phyloP scores from a whole-genome alignment of 805 yeast species.

The Yarrowia sp. region DNA sequence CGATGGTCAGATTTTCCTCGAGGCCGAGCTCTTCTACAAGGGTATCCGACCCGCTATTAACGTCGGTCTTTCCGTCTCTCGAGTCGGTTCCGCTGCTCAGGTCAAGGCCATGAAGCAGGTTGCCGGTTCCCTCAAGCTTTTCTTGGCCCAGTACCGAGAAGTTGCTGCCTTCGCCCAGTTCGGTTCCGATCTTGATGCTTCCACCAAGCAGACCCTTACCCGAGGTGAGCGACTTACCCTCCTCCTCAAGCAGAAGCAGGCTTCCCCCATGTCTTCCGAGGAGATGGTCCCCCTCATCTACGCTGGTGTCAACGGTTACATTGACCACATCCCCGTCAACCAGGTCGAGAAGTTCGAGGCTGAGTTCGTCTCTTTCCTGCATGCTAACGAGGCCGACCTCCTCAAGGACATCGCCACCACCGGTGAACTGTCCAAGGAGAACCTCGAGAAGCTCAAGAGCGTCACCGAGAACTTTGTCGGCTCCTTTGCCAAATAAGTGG shows the following conservation, averaged over 20 bases:
- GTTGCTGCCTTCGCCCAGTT: conserved; percentile 99
- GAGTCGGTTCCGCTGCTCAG: conserved; percentile 99
- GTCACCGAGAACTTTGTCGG: conserved; percentile 92
- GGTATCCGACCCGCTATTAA: conserved; percentile 99
- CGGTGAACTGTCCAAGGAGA: conserved; percentile 89
- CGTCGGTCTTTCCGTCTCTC: conserved; percentile 99
- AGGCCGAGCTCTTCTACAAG: conserved; percentile 99
- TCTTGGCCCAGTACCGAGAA: conserved; percentile 99
- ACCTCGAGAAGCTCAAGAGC: conserved; percentile 79
- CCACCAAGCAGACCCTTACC: conserved; percentile 96
- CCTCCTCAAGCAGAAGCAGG: conserved; percentile 96
- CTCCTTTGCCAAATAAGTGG: conserved; percentile 57
- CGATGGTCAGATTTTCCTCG: conserved; percentile 97
- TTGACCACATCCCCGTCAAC: conserved; percentile 79
- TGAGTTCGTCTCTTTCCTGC: conserved; percentile 86
- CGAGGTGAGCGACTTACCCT: conserved; percentile 99
- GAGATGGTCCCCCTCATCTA: conserved; percentile 97
- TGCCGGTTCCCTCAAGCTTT: conserved; percentile 99
- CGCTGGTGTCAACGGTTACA: conserved; percentile 99
- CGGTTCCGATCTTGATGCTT: conserved; percentile 99
- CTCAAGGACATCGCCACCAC: conserved; percentile 76
- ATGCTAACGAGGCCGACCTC: conserved; percentile 82
- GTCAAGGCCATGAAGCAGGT: conserved; percentile 99
- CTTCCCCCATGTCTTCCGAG: conserved; percentile 94
- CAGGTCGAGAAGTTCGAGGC: conserved; percentile 89